phyloP scores from a whole-genome alignment of 495 filamentous ascomycete species.

The Coniosporium apollinis region DNA sequence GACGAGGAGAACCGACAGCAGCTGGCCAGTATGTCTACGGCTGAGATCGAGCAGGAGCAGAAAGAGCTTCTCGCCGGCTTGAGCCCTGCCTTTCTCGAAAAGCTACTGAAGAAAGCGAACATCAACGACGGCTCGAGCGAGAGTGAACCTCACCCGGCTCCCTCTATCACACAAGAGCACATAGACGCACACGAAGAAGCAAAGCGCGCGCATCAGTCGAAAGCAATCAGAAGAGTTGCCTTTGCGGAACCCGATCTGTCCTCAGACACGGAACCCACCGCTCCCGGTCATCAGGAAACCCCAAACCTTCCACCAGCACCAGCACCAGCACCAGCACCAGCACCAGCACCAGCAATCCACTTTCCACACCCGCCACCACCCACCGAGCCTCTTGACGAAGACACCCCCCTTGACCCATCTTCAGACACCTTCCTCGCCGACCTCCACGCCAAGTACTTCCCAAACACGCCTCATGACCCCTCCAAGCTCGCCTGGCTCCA shows the following conservation, averaged over 20 bases:
- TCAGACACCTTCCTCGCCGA: conserved; percentile 66
- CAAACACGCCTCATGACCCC: conserved; percentile 66
- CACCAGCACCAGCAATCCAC: conserved; percentile 8
- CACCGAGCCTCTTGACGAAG: conserved; percentile 36
- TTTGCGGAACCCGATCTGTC: no score
- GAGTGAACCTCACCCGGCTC: conserved; percentile 18
- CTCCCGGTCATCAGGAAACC: no score
- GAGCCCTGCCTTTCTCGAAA: conserved; percentile 53
- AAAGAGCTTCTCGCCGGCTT: conserved; percentile 55
- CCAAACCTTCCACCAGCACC: no score
- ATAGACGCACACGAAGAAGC: conserved; percentile 2
- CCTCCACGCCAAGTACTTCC: conserved; percentile 86
- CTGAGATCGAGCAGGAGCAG: conserved; percentile 62
- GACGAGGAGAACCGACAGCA: conserved; percentile 64
- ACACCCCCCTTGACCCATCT: conserved; percentile 73
- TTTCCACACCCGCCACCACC: conserved; percentile 11
- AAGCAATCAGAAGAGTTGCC: conserved; percentile 14
- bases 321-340: conserved; percentile 1
- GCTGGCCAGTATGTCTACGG: conserved; percentile 60
- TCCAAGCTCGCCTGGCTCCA: conserved; percentile 81
- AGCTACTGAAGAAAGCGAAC: conserved; percentile 60
- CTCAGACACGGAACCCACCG: no score
- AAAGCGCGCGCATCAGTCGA: no score
- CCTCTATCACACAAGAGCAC: no score
- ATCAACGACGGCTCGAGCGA: conserved; percentile 56